Percentiles rank a stretch among this genome's conserved stretches.
These are phyloP conservation scores for Apiospora saccharicola DNA, from an alignment of 2,329 filamentous ascomycete species.

Conservation along the genomic window DNA sequence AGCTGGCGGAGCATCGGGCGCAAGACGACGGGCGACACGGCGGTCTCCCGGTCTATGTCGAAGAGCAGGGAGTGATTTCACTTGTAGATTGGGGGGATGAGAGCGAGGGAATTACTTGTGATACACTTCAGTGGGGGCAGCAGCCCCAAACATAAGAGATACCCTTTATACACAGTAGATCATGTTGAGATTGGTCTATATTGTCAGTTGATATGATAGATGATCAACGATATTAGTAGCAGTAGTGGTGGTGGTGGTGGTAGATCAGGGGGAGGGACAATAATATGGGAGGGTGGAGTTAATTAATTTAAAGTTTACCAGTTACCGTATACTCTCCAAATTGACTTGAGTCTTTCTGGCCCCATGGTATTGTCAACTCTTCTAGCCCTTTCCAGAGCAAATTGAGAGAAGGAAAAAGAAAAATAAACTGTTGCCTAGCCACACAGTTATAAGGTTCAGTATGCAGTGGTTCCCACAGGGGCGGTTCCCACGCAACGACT, in stretches of 20 bases:
- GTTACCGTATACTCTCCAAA: neutral
- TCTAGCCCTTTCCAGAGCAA: neutral
- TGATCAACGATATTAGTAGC: neutral
- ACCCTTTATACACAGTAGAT: conserved; percentile 11
- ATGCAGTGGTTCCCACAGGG: neutral
- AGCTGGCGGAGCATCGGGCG: conserved; percentile 47
- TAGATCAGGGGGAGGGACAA: neutral
- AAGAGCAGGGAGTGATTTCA: conserved; percentile 10
- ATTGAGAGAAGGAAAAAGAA: neutral
- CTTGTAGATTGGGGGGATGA: neutral
- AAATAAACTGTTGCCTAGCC: neutral
- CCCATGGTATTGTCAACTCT: neutral
- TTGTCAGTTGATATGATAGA: neutral
- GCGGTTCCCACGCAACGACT: neutral
- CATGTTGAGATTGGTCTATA: neutral
- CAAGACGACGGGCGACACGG: conserved; percentile 37
- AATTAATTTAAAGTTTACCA: neutral
- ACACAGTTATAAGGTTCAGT: neutral
- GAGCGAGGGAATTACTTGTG: neutral
- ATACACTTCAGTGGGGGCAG: neutral
- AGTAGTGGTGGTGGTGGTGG: neutral
- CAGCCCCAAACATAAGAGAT: conserved; percentile 4
- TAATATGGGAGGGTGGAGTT: neutral
- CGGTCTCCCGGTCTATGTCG: neutral
- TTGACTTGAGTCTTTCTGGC: neutral